Conservation (phyloP, 225 moss, liverwort and hornwort species). For the Asterella californica region DNA sequence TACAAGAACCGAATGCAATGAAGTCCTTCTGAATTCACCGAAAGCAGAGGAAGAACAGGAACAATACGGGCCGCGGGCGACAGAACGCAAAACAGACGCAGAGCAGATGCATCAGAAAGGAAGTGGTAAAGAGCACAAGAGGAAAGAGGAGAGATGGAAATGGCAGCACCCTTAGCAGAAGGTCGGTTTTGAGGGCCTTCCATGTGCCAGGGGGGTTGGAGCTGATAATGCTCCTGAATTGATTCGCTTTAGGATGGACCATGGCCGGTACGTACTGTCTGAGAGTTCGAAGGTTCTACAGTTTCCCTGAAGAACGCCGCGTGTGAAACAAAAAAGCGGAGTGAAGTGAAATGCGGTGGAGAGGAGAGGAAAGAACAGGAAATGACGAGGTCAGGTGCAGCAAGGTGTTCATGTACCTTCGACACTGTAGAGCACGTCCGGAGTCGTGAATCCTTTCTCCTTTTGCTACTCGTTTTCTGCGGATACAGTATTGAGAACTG, state of each 20-base stretch:
- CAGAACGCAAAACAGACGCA: not conserved
- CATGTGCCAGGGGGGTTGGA: not conserved
- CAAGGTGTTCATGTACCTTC: not conserved
- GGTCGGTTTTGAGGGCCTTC: not conserved
- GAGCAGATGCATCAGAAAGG: not conserved
- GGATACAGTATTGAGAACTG: not conserved
- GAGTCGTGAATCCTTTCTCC: not conserved
- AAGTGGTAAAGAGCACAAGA: not conserved
- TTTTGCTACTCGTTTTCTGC: not conserved
- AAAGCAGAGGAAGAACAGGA: not conserved
- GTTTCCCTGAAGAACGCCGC: not conserved
- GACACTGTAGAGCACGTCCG: not conserved
- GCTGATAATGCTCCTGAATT: not conserved
- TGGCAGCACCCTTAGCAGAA: not conserved
- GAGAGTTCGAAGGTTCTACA: not conserved
- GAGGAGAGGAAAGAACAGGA: not conserved
- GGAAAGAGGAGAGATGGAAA: not conserved
- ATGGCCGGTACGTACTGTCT: not conserved
- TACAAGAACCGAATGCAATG: not conserved
- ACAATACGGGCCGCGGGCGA: not conserved
- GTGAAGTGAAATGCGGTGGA: not conserved
- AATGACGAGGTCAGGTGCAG: constrained; percentile 10
- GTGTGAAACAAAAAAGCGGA: not conserved
- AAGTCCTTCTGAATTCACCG: not conserved
- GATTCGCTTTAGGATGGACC: constrained; percentile 2